Percentiles rank a stretch among this genome's conserved stretches.
Evolutionary conservation across 208 protist genomes (phyloP).

Genomic region (Angomonas deanei): DNA sequence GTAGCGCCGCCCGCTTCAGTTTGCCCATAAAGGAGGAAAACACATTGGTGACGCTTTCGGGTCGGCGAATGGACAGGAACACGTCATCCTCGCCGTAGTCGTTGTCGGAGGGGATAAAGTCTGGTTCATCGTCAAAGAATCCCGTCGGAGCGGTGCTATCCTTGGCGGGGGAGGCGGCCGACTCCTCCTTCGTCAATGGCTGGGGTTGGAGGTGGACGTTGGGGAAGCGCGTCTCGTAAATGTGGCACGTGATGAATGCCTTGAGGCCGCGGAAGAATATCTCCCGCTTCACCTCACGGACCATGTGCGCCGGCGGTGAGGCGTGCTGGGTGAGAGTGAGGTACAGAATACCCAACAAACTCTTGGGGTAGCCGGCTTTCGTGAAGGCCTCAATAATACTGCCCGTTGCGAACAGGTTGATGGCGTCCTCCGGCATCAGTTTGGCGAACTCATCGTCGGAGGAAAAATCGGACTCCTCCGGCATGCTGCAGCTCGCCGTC

Average conservation of each 20-base stretch:
- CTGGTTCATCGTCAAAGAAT: not conserved
- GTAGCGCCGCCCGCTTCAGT: not conserved
- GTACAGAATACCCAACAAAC: constrained; percentile 32
- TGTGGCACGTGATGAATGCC: constrained; percentile 20
- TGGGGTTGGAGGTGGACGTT: constrained; percentile 16
- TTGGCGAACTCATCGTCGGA: not conserved
- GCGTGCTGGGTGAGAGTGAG: constrained; percentile 30
- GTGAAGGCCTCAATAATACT: constrained; percentile 34
- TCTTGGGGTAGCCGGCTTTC: constrained; percentile 33
- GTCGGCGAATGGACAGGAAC: not conserved
- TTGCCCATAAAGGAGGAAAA: not conserved
- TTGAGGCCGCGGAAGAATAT: constrained; percentile 36
- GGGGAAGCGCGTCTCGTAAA: constrained; percentile 32
- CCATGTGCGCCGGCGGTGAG: constrained; percentile 23
- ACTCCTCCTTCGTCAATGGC: constrained; percentile 6
- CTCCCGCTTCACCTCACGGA: constrained; percentile 41
- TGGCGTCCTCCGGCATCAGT: not conserved
- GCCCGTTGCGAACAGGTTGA: constrained; percentile 13
- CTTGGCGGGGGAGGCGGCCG: no score
- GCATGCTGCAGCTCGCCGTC: not conserved
- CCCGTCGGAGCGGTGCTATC: not conserved
- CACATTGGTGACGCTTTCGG: not conserved
- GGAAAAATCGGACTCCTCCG: not conserved
- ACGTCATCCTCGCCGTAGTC: not conserved
- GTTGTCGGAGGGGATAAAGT: not conserved